Conservation (phyloP, 1,139 yeast genomes). For the Saccharomyces pastorianus region DNA sequence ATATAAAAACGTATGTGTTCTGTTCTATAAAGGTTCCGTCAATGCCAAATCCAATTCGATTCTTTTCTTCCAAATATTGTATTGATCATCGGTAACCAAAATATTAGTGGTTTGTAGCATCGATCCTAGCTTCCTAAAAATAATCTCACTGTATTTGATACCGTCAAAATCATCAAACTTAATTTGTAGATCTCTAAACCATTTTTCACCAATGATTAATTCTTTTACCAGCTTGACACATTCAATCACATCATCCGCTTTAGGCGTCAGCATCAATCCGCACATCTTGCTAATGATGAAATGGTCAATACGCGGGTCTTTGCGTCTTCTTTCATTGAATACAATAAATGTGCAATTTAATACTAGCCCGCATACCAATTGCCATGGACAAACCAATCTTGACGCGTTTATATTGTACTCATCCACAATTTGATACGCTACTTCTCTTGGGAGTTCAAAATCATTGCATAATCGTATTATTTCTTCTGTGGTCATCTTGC, state of each 20-base stretch:
- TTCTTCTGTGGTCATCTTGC: slow-evolving; percentile 39
- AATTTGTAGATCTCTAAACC: slow-evolving; percentile 44
- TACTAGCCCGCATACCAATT: slow-evolving; percentile 57
- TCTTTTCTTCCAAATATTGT: slow-evolving; percentile 24
- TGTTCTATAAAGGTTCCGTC: slow-evolving; percentile 8
- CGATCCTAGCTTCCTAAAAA: slow-evolving; percentile 26
- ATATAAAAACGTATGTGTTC: no score
- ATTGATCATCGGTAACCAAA: slow-evolving; percentile 28
- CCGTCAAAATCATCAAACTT: slow-evolving; percentile 28
- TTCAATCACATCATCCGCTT: slow-evolving; percentile 40
- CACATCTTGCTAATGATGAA: slow-evolving; percentile 46
- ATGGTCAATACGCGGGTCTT: slow-evolving; percentile 43
- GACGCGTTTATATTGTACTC: slow-evolving; percentile 45
- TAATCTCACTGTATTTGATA: slow-evolving; percentile 20
- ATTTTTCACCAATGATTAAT: slow-evolving; percentile 45
- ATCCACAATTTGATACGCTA: slow-evolving; percentile 44
- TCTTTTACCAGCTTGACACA: slow-evolving; percentile 49
- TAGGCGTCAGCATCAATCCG: slow-evolving; percentile 45
- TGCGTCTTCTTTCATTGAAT: slow-evolving; percentile 40
- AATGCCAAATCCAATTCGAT: slow-evolving; percentile 26
- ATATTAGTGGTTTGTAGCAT: slow-evolving; percentile 28
- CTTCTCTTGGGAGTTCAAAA: slow-evolving; percentile 50
- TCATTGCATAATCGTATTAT: slow-evolving; percentile 53
- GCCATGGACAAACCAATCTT: slow-evolving; percentile 58
- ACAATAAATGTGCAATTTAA: slow-evolving; percentile 51